Evolutionary conservation across 345 rosid genomes (phyloP).

Genomic region (Odontarrhena argentea): DNA sequence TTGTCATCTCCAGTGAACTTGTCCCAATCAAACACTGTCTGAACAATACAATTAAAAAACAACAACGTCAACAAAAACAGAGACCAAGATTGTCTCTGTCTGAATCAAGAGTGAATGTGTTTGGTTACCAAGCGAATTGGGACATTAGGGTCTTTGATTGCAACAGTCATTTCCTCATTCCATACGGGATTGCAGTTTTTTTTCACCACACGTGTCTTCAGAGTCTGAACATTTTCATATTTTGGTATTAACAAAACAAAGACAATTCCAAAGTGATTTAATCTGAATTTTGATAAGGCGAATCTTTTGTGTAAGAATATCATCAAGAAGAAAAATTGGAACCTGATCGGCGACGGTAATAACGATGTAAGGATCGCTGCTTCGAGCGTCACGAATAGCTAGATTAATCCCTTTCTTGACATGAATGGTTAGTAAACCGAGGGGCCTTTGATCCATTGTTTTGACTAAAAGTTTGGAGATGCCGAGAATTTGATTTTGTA

Average conservation of each 20-base stretch:
- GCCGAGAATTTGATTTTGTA: background rate
- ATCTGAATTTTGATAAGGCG: too few species aligned
- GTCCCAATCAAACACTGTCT: conserved; percentile 86
- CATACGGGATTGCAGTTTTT: conserved; percentile 75
- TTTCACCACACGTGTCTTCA: conserved; percentile 73
- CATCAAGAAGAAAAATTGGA: background rate
- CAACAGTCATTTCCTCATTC: conserved; percentile 80
- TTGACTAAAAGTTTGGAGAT: conserved; percentile 14
- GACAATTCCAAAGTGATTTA: background rate
- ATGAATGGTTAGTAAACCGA: conserved; percentile 53
- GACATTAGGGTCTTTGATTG: conserved; percentile 53
- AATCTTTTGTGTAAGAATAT: too few species aligned
- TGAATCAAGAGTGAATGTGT: conserved; percentile 3
- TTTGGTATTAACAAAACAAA: background rate
- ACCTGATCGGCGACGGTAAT: conserved; percentile 54
- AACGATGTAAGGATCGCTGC: conserved; percentile 64
- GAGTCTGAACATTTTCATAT: conserved; percentile 49
- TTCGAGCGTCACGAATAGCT: conserved; percentile 48
- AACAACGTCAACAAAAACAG: background rate
- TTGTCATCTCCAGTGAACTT: conserved; percentile 68
- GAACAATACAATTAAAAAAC: conserved; percentile 24
- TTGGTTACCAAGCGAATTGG: conserved; percentile 57
- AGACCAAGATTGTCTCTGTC: conserved; percentile 3
- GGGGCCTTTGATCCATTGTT: conserved; percentile 46
- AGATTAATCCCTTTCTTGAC: conserved; percentile 53